phyloP scores from a whole-genome alignment of 768 basidiomycete species.

The Bullera alba region DNA sequence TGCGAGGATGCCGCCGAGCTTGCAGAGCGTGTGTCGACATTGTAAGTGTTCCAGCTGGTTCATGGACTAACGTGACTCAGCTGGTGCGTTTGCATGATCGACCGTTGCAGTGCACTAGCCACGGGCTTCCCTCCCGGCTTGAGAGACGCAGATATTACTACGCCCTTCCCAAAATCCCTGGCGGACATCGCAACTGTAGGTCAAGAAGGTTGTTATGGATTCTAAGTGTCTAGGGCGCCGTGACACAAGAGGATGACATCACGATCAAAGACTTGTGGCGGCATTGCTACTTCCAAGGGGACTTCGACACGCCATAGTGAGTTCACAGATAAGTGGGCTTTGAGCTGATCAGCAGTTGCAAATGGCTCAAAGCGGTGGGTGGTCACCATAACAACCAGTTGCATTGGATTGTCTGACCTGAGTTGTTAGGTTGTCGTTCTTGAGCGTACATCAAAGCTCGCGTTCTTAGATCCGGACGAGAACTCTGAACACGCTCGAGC shows the following conservation, averaged over 20 bases:
- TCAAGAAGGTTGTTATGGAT: not conserved
- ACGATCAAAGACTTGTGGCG: conserved; percentile 30
- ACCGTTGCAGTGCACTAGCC: conserved; percentile 22
- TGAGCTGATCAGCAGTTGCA: not conserved
- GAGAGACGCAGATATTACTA: conserved; percentile 31
- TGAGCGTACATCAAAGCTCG: conserved; percentile 34
- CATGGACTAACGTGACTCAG: conserved; percentile 3
- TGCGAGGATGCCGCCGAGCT: conserved; percentile 36
- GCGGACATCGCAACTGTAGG: conserved; percentile 31
- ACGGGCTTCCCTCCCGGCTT: conserved; percentile 29
- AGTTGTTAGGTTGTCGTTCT: conserved; percentile 15
- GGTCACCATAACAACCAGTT: too few relatives aligned
- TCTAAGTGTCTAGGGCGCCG: conserved; percentile 13
- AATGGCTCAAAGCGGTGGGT: conserved; percentile 11
- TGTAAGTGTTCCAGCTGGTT: conserved; percentile 14
- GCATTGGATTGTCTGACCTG: not conserved
- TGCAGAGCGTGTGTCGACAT: conserved; percentile 33
- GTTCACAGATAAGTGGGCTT: not conserved
- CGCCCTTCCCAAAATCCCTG: conserved; percentile 34
- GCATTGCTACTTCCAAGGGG: conserved; percentile 2
- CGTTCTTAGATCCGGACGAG: conserved; percentile 26
- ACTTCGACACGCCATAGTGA: conserved; percentile 22
- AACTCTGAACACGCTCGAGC: conserved; percentile 22
- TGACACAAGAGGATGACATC: conserved; percentile 24
- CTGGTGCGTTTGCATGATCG: conserved; percentile 30